phyloP scores from a whole-genome alignment of 139 green algal species.

The Picochlorum costavermella region DNA sequence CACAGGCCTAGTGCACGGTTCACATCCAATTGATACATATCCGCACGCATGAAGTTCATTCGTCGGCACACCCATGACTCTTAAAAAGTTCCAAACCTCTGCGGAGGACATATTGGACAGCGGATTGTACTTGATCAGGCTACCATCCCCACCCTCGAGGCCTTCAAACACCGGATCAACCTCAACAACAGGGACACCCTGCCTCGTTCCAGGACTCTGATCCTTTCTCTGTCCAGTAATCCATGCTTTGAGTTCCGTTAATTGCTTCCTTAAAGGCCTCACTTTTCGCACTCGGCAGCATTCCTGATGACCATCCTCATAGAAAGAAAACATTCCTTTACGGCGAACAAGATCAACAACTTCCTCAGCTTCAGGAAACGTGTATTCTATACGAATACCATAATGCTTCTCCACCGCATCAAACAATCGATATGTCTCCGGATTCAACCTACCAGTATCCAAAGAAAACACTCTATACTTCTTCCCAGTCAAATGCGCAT shows the following conservation, averaged over 20 bases:
- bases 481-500: slow-evolving; percentile 88
- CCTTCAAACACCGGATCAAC: slow-evolving; percentile 93
- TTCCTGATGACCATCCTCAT: slow-evolving; percentile 95
- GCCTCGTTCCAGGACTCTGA: slow-evolving; percentile 88
- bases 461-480: slow-evolving; percentile 94
- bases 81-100: slow-evolving; percentile 96
- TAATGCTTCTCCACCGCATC: slow-evolving; percentile 96
- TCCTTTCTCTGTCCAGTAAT: slow-evolving; percentile 99
- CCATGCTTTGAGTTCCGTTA: slow-evolving; percentile 84
- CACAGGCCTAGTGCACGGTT: slow-evolving; percentile 90
- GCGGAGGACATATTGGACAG: slow-evolving; percentile 77
- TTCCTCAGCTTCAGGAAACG: slow-evolving; percentile 87
- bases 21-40: slow-evolving; percentile 95
- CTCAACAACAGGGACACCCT: slow-evolving; percentile 73
- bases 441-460: slow-evolving; percentile 95
- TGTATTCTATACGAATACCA: slow-evolving; percentile 96
- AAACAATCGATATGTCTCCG: slow-evolving; percentile 94
- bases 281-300: slow-evolving; percentile 94
- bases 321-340: slow-evolving; percentile 98
- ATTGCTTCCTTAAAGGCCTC: slow-evolving; percentile 73
- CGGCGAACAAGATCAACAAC: slow-evolving; percentile 79
- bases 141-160: slow-evolving; percentile 59
- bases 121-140: slow-evolving; percentile 97
- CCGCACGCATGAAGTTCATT: slow-evolving; percentile 88
- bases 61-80: slow-evolving; percentile 84